Base-by-base conservation (phyloP, 1,284 basidiomycete genomes). In the Amylostereum chailletii region DNA sequence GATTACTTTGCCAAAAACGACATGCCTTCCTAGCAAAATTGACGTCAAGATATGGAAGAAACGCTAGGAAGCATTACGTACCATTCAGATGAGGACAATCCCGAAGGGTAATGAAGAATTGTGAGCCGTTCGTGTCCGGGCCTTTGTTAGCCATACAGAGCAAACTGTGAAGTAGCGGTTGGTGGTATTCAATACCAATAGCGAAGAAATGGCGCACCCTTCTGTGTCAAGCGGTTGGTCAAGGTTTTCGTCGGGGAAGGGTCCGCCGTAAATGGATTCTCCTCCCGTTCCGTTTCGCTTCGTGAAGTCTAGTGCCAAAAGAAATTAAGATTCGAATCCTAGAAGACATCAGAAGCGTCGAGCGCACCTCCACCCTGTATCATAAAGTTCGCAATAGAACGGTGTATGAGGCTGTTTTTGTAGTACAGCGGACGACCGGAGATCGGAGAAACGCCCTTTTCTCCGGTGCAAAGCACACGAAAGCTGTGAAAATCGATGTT, bases 351-450 rank as follows among this genome's bases (percentile, higher is more conserved):
- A 5, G 44, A 39, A 49, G 40, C 11, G 42, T 40, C 33, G 30
- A 9, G 59, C 71, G 47, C 55, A 84, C 81, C 83, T 68, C 86
- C 86, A 40, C 81, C 86, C 68, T 90, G 88, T 47, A 94, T 81
- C 93, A 95, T 95, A 65, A 95, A 94, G 54, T 82, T 76, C 27
- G 79, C 74, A 53, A 94, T 93, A 32, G 86, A 83, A 30, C 90
- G 76, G 60, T 93, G 90, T 11, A 93, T 72, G 42, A 82, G 80
- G 51, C 76, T 80, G 59, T 81, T 81, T 66, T 89, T 90, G 77
- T 93, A 96, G 66, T 86, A 85, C 3, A 95, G 74, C 3, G 86
- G 82, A 9, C 77, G 67, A 42, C 83, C 77, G 0, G 82, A 77
- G 33, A 74, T 62, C 1, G 70, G 66, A 0, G 84, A 87, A 1